These are phyloP conservation scores for Vinca major DNA, from an alignment of 305 asterid genomes.

Conservation along the genomic window DNA sequence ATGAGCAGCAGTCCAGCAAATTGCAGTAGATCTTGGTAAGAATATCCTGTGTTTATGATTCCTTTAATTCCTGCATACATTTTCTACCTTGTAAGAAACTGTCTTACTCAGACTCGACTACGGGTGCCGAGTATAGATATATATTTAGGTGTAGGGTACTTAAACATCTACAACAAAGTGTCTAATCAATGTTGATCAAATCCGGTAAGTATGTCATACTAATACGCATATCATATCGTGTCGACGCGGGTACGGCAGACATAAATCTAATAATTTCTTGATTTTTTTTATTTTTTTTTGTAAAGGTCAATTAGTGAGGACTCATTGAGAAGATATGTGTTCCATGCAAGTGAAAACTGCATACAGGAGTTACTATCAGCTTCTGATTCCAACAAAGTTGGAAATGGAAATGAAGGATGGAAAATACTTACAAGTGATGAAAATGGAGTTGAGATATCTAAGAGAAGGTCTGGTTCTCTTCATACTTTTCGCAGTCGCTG, in stretches of 20 bases:
- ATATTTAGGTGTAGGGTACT: too few relatives aligned
- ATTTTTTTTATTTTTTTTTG: background rate
- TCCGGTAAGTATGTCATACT: too few relatives aligned
- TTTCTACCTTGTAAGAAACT: background rate
- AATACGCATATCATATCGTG: too few relatives aligned
- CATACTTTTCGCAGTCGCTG: conserved; percentile 26
- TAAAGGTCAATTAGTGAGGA: conserved; percentile 93
- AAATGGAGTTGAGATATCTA: conserved; percentile 42
- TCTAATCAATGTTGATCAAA: too few relatives aligned
- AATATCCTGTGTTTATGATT: background rate
- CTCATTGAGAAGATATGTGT: conserved; percentile 68
- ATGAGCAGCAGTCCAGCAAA: conserved; percentile 46
- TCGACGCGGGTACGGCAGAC: too few relatives aligned
- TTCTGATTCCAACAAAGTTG: conserved; percentile 45
- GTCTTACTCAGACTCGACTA: too few relatives aligned
- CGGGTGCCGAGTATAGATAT: too few relatives aligned
- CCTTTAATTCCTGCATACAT: background rate
- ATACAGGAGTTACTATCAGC: conserved; percentile 85
- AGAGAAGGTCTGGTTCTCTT: conserved; percentile 22
- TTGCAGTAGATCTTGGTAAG: conserved; percentile 73
- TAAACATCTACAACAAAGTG: too few relatives aligned
- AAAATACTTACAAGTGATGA: conserved; percentile 39
- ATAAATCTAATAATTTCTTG: background rate
- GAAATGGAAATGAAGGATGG: conserved; percentile 44
- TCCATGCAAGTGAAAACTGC: conserved; percentile 81